Conservation (phyloP, 352 stramenopile species). For the Pythium graminicola region DNA sequence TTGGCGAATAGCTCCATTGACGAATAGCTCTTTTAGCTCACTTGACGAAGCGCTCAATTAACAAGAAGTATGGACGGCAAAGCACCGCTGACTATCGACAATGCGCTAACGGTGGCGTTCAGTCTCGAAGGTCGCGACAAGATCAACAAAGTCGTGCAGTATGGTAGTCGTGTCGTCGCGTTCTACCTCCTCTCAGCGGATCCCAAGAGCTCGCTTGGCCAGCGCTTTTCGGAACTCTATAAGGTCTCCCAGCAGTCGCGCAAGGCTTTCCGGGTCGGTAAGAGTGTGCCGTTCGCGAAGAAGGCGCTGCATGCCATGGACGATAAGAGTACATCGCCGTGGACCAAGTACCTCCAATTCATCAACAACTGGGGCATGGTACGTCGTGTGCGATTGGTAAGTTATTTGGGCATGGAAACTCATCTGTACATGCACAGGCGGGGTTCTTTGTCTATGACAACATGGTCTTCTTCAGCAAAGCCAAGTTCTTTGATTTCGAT, state of each 20-base stretch:
- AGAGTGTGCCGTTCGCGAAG: constrained; percentile 76
- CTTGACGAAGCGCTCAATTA: not conserved
- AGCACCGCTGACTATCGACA: constrained; percentile 54
- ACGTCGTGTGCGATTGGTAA: constrained; percentile 4
- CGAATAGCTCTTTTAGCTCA: not conserved
- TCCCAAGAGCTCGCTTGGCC: constrained; percentile 73
- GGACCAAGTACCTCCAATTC: constrained; percentile 57
- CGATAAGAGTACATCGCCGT: constrained; percentile 49
- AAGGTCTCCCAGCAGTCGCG: constrained; percentile 75
- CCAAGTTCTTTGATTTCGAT: constrained; percentile 63
- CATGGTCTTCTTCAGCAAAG: constrained; percentile 74
- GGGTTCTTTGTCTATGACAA: constrained; percentile 87
- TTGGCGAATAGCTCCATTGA: not conserved
- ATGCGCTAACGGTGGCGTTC: constrained; percentile 59
- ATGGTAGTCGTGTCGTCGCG: constrained; percentile 69
- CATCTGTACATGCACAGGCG: constrained; percentile 22
- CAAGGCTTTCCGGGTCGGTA: constrained; percentile 82
- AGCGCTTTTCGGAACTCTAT: constrained; percentile 70
- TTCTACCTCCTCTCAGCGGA: constrained; percentile 75
- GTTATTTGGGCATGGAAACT: too few relatives aligned
- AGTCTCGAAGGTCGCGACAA: constrained; percentile 82
- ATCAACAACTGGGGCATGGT: constrained; percentile 77
- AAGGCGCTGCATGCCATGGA: constrained; percentile 50
- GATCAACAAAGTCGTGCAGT: constrained; percentile 88
- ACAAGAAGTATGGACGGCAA: constrained; percentile 40